Evolutionary conservation across 768 basidiomycete genomes (phyloP), one percentile per base, ranked within the genome.

Genomic region (Dioszegia hungarica): DNA sequence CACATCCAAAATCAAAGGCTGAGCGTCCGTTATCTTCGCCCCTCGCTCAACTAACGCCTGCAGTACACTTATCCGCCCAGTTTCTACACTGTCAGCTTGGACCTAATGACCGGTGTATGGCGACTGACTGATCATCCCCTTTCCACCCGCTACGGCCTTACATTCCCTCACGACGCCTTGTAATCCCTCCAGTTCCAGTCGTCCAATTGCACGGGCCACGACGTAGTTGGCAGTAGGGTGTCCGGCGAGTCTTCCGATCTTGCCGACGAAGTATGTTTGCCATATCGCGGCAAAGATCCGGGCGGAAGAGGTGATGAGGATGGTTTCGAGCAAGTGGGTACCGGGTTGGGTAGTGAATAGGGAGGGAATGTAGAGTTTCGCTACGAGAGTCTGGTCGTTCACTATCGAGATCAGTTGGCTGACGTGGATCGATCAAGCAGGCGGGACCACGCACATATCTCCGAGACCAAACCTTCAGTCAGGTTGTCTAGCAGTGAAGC

Each of bases 141-240:
- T 76, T 19, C 62, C 66, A 11, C 82, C 87, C 83, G 49, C 40
- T 22, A 37, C 79, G 72, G 33, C 74, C 79, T 43, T 74, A 31
- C 92, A 78, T 67, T 91, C 89, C n/a, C 75, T 64, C 41, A 85
- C 80, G 15, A 83, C 79, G 5, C 77, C 79, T 1, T 74, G 72
- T 31, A 97, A 70, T 59, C 87, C 83, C 3, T 77, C 76, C 17
- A 75, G 78, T n/a, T 81, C 78, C 12, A 85, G 73, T 43, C 89
- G 80, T 47, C 83, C 83, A 25, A 93, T 62, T 0, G 86, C 88
- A 72, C 85, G 86, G 0, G 92, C 87, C 4, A 92, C 80, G 20
- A 97, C 92, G 66, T 91, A 99, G 70, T 98, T 99, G 12, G 89
- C 91, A 1, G 93, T 88, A 2, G 93, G 90, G 75, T 99, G 94